A percentile compares a stretch with the other conserved stretches of the same genome.
Conservation (phyloP, 805 yeast genomes). For the Suhomyces canberraensis region DNA sequence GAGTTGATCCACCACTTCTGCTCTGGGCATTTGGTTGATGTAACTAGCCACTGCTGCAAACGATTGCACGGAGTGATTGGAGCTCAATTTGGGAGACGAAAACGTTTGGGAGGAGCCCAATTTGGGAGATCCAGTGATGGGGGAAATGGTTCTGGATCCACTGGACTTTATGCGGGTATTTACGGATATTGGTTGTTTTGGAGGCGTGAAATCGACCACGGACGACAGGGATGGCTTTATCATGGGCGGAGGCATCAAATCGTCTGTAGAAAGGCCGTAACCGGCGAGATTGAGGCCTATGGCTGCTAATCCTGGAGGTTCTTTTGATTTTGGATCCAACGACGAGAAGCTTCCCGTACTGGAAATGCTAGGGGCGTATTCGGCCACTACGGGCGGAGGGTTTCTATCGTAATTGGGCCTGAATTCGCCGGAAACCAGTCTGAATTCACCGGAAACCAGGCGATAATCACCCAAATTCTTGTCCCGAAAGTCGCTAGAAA, state of each 20-base stretch:
- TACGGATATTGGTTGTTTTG: background rate
- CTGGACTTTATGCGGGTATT: slow-evolving; percentile 5
- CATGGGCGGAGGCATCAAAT: slow-evolving; percentile 21
- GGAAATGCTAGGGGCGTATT: background rate
- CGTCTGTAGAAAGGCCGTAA: slow-evolving; percentile 25
- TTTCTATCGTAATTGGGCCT: background rate
- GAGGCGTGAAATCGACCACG: slow-evolving; percentile 1
- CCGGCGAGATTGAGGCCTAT: slow-evolving; percentile 29
- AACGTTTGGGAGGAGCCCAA: slow-evolving; percentile 1
- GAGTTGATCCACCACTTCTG: slow-evolving; percentile 35
- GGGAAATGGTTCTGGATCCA: slow-evolving; percentile 4
- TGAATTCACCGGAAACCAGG: too few species aligned
- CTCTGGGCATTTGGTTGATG: slow-evolving; percentile 32
- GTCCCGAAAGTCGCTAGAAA: background rate
- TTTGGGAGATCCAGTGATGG: slow-evolving; percentile 3
- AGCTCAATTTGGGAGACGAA: slow-evolving; percentile 1
- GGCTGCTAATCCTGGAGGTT: slow-evolving; percentile 13
- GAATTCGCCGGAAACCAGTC: too few species aligned
- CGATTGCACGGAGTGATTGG: slow-evolving; percentile 27
- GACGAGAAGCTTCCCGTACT: slow-evolving; percentile 9
- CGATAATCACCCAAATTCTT: too few species aligned
- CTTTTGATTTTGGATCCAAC: slow-evolving; percentile 12
- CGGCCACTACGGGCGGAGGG: too few species aligned
- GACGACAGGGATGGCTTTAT: slow-evolving; percentile 2
- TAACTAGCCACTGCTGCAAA: slow-evolving; percentile 32